Percentiles rank a stretch among this genome's conserved stretches.
Conservation (phyloP, 2,329 filamentous ascomycete species). For the Colletotrichum kahawae region DNA sequence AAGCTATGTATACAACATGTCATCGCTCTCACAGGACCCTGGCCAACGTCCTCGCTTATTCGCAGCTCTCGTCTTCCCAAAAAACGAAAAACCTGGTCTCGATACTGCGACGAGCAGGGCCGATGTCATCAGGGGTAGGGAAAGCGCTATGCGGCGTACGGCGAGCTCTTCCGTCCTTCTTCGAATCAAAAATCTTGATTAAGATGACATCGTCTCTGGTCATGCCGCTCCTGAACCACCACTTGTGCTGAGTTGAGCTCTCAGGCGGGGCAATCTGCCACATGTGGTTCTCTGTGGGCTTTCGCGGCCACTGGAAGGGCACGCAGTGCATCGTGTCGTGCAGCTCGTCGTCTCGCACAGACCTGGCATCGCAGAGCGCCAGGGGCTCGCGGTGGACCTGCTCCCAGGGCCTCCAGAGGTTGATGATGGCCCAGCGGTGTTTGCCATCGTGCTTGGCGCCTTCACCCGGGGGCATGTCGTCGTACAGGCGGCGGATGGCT, state of each 20-base stretch:
- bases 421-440: slow-evolving; percentile 16
- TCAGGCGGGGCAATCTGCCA: slow-evolving; percentile 38
- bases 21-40: slow-evolving; percentile 25
- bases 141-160: slow-evolving; percentile 79
- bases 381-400: slow-evolving; percentile 48
- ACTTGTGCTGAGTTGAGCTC: slow-evolving; percentile 39
- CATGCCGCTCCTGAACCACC: slow-evolving; percentile 58
- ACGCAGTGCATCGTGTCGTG: slow-evolving; percentile 12
- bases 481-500: slow-evolving; percentile 24
- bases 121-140: slow-evolving; percentile 70
- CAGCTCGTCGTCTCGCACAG: slow-evolving; percentile 42
- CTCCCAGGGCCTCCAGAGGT: slow-evolving; percentile 52
- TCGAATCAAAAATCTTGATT: slow-evolving; percentile 68
- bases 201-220: slow-evolving; percentile 58
- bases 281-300: slow-evolving; percentile 33
- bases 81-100: slow-evolving; percentile 3
- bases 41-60: slow-evolving; percentile 18
- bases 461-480: background rate
- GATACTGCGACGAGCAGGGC: background rate
- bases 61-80: slow-evolving; percentile 3
- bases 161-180: slow-evolving; percentile 53
- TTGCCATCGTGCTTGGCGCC: slow-evolving; percentile 3
- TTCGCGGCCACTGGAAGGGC: slow-evolving; percentile 28
- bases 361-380: slow-evolving; percentile 40
- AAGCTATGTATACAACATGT: background rate